Evolutionary conservation across 2,329 filamentous ascomycete species (phyloP).

Genomic region (Verticillium nubilum): DNA sequence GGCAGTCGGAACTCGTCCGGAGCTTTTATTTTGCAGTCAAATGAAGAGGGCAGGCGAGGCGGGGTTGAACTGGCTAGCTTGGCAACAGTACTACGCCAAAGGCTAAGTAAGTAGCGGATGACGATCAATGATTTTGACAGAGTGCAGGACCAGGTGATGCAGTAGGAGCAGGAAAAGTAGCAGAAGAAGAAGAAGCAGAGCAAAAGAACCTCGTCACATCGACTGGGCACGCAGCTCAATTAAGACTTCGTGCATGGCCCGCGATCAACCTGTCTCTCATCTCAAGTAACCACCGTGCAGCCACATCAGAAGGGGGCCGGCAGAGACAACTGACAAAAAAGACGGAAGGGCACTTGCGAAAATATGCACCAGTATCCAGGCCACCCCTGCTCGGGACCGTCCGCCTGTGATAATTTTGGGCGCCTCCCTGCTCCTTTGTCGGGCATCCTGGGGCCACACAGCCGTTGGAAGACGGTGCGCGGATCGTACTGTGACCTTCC

Average conservation of each 20-base stretch:
- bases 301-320: not conserved
- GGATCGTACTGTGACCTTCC: not conserved
- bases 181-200: not conserved
- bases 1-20: not conserved
- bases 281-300: no score
- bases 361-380: not conserved
- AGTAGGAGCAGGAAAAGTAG: not conserved
- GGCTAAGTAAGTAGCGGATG: not conserved
- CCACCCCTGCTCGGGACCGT: not conserved
- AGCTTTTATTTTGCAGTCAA: no score
- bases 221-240: no score
- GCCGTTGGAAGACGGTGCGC: not conserved
- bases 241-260: no score
- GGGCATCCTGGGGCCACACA: not conserved
- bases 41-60: not conserved
- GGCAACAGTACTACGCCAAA: not conserved
- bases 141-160: no score
- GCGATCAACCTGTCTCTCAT: no score
- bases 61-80: not conserved
- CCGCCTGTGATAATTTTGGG: not conserved
- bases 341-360: not conserved
- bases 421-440: not conserved
- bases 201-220: no score
- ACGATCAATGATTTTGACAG: not conserved
- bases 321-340: not conserved